Evolutionary conservation across 441 rosid genomes (phyloP).

Genomic region (Gossypium davidsonii): DNA sequence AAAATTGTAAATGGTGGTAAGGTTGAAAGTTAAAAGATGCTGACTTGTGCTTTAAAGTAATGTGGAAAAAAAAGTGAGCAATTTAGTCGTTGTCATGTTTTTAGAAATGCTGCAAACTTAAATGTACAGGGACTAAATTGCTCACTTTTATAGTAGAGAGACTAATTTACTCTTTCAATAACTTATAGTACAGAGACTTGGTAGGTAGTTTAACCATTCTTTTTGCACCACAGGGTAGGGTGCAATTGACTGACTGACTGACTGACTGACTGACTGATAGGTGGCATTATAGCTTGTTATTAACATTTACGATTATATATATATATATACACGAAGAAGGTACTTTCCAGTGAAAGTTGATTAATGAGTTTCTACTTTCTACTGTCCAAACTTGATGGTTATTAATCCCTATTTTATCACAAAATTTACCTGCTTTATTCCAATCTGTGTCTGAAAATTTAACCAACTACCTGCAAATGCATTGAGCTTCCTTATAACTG

Average conservation of each 20-base stretch:
- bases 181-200: too few species aligned
- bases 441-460: neutral
- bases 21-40: too few species aligned
- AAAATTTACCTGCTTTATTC: neutral
- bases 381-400: neutral
- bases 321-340: neutral
- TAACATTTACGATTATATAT: neutral
- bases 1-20: too few species aligned
- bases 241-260: neutral
- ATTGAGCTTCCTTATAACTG: neutral
- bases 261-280: neutral
- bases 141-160: too few species aligned
- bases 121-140: too few species aligned
- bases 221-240: neutral
- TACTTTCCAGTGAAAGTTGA: neutral
- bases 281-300: neutral
- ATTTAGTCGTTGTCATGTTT: too few species aligned
- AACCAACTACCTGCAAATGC: neutral
- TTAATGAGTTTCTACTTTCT: neutral
- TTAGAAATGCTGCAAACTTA: too few species aligned
- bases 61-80: too few species aligned
- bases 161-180: too few species aligned
- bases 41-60: too few species aligned
- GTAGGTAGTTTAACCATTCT: neutral
- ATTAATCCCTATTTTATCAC: neutral